These are phyloP conservation scores for Oryza meyeriana DNA, from an alignment of 176 grass and related monocot species.

Conservation along the genomic window DNA sequence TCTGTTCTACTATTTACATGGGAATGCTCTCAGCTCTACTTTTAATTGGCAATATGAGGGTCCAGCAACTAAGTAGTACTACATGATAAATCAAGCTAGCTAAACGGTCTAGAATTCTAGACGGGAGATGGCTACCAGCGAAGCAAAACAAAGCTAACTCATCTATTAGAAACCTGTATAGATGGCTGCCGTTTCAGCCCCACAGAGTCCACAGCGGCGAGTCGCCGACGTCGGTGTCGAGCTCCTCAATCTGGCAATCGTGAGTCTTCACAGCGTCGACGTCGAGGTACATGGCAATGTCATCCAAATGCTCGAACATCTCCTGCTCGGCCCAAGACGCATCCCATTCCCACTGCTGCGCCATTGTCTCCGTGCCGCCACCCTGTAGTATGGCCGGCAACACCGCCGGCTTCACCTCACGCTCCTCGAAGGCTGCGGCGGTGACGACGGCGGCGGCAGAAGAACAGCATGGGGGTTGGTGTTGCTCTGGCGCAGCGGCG, in stretches of 20 bases:
- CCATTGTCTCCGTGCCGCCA: neutral
- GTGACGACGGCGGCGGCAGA: neutral
- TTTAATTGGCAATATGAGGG: neutral
- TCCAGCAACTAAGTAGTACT: too few species aligned
- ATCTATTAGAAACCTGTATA: neutral
- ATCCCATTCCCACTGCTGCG: neutral
- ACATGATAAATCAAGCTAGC: neutral
- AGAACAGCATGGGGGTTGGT: neutral
- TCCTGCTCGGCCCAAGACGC: neutral
- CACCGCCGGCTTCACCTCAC: slow-evolving; percentile 14
- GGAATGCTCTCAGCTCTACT: neutral
- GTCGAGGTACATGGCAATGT: slow-evolving; percentile 43
- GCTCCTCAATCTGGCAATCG: neutral
- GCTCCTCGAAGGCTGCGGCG: slow-evolving; percentile 11
- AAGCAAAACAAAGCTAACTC: neutral
- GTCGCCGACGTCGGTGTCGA: neutral
- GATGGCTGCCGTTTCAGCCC: slow-evolving; percentile 4
- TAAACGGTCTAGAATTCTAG: neutral
- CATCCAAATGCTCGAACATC: slow-evolving; percentile 13
- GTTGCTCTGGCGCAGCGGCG: neutral
- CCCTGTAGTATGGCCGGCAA: neutral
- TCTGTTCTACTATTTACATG: neutral
- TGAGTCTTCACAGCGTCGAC: slow-evolving; percentile 13
- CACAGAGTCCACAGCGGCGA: slow-evolving; percentile 24
- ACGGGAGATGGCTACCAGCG: neutral